Percentiles rank a stretch among this genome's conserved stretches.
phyloP scores from a whole-genome alignment of 2,329 filamentous ascomycete genomes.

The Metarhizium sp. region DNA sequence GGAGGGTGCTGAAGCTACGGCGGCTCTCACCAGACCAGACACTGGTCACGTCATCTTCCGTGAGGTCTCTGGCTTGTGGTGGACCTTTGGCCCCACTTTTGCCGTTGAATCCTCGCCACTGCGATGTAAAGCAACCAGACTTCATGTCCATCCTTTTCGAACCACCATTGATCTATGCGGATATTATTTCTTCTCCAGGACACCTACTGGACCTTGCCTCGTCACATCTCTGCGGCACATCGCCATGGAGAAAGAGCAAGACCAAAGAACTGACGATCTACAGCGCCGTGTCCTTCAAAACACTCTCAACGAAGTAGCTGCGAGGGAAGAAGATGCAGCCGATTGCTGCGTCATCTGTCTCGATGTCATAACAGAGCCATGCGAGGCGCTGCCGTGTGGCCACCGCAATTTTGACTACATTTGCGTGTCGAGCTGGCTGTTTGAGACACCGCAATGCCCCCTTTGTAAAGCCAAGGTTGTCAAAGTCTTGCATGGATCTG shows the following conservation, averaged over 20 bases:
- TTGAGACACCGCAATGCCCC: constrained; percentile 63
- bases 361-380: constrained; percentile 61
- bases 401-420: constrained; percentile 79
- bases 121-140: too few relatives aligned
- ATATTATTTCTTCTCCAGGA: neutral
- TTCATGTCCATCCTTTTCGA: too few relatives aligned
- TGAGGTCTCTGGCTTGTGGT: too few relatives aligned
- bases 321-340: constrained; percentile 12
- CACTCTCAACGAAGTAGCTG: constrained; percentile 33
- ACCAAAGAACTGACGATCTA: constrained; percentile 21
- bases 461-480: constrained; percentile 56
- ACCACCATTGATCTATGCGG: too few relatives aligned
- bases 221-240: neutral
- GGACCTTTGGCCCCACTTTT: neutral
- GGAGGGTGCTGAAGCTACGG: neutral
- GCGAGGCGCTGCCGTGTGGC: constrained; percentile 64
- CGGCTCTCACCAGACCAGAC: too few relatives aligned
- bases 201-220: neutral
- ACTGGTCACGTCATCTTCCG: too few relatives aligned
- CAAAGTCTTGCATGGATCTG: constrained; percentile 57
- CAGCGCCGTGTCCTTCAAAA: constrained; percentile 32
- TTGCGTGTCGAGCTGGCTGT: constrained; percentile 75
- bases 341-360: constrained; percentile 80
- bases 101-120: neutral
- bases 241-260: neutral